A percentile compares a stretch with the other conserved stretches of the same genome.
phyloP scores from a whole-genome alignment of 2,329 filamentous ascomycete genomes.

The Colletotrichum sojae region DNA sequence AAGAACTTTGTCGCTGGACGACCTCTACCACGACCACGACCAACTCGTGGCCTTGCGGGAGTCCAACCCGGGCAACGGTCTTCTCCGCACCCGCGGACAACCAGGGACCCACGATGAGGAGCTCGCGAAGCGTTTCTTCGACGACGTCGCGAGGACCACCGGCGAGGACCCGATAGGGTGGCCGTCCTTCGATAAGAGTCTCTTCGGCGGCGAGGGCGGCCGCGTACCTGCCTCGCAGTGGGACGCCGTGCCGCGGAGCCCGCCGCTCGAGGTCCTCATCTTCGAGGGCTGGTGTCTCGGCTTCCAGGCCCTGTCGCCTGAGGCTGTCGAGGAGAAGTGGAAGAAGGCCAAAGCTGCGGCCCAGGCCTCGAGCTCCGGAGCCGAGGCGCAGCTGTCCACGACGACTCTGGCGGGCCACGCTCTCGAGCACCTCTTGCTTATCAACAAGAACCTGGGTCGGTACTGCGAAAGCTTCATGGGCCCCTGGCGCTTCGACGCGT shows the following conservation, averaged over 20 bases:
- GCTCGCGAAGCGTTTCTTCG: constrained; percentile 30
- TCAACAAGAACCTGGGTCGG: constrained; percentile 34
- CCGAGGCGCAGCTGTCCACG: constrained; percentile 19
- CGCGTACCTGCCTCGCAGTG: constrained; percentile 20
- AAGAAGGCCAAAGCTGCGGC: constrained; percentile 14
- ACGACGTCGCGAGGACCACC: neutral
- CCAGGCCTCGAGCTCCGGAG: neutral
- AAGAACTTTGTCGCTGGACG: constrained; percentile 35
- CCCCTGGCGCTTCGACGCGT: constrained; percentile 35
- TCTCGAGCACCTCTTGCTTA: constrained; percentile 25
- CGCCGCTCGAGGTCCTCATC: constrained; percentile 32
- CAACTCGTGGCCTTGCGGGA: constrained; percentile 31
- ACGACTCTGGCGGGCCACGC: constrained; percentile 26
- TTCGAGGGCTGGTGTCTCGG: constrained; percentile 40
- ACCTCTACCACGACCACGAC: constrained; percentile 36
- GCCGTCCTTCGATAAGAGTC: constrained; percentile 39
- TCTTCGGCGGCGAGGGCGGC: constrained; percentile 31
- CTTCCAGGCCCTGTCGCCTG: constrained; percentile 23
- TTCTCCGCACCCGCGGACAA: constrained; percentile 33
- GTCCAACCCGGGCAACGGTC: constrained; percentile 16
- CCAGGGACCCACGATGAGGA: constrained; percentile 38
- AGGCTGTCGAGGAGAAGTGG: constrained; percentile 29
- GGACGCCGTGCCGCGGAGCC: constrained; percentile 26
- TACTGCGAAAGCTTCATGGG: constrained; percentile 39
- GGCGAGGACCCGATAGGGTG: constrained; percentile 2